These are phyloP conservation scores for Tolypocladium amazonense DNA, from an alignment of 2,329 filamentous ascomycete genomes.

Conservation along the genomic window DNA sequence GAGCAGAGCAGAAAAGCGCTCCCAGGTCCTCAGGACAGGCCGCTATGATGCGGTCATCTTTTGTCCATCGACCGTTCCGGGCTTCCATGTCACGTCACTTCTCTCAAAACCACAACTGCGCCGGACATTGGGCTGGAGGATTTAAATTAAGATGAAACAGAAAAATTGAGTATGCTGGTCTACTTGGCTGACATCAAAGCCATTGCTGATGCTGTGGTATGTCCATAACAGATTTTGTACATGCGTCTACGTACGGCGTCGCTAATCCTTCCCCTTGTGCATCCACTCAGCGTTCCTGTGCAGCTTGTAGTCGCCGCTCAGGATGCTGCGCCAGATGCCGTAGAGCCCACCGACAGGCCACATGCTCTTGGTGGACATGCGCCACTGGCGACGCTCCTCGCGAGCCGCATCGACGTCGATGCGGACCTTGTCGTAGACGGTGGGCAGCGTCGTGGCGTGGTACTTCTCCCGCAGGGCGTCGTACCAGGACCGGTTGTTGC, in stretches of 20 bases:
- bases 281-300: slow-evolving; percentile 44
- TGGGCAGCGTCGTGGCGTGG: slow-evolving; percentile 49
- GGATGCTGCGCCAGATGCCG: slow-evolving; percentile 48
- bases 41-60: no score
- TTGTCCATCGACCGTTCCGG: not conserved
- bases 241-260: not conserved
- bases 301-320: slow-evolving; percentile 44
- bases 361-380: slow-evolving; percentile 32
- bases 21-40: no score
- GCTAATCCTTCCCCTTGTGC: slow-evolving; percentile 24
- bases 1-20: no score
- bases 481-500: slow-evolving; percentile 45
- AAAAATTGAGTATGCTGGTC: not conserved
- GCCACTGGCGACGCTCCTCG: slow-evolving; percentile 24
- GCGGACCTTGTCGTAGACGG: slow-evolving; percentile 60
- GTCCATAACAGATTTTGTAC: not conserved
- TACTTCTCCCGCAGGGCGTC: slow-evolving; percentile 53
- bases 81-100: not conserved
- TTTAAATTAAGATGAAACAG: not conserved
- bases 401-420: slow-evolving; percentile 38
- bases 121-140: no score
- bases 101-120: no score
- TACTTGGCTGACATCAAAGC: not conserved
- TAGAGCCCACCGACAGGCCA: slow-evolving; percentile 49
- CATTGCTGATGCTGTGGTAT: not conserved